These are phyloP conservation scores for Parastagonospora avenae DNA, from an alignment of 2,329 filamentous ascomycete genomes.

Conservation along the genomic window DNA sequence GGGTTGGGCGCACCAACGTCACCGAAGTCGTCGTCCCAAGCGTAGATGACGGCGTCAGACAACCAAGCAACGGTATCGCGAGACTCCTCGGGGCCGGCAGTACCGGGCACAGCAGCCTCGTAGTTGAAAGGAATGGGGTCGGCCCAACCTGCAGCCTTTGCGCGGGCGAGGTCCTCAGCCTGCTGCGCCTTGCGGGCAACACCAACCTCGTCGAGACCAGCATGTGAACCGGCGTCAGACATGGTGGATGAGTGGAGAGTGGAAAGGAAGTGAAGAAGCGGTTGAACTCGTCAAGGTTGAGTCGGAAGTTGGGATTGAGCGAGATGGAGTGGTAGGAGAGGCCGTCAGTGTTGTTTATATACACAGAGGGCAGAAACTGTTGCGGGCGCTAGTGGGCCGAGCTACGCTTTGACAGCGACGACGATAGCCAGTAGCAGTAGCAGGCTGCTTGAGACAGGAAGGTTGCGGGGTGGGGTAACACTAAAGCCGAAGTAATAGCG, in stretches of 20 bases:
- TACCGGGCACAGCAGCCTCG: conserved; percentile 35
- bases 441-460: conserved; percentile 1
- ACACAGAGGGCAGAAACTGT: conserved; percentile 11
- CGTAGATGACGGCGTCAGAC: conserved; percentile 70
- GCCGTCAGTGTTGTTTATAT: conserved; percentile 11
- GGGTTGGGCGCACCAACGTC: conserved; percentile 77
- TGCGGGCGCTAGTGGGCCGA: background rate
- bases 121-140: conserved; percentile 58
- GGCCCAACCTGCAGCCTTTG: conserved; percentile 54
- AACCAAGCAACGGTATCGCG: conserved; percentile 50
- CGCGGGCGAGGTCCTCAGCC: conserved; percentile 30
- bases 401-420: conserved; percentile 3
- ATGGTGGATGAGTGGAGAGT: conserved; percentile 13
- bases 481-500: conserved; percentile 6
- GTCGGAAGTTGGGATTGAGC: background rate
- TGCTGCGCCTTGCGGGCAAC: conserved; percentile 30
- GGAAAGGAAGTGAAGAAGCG: background rate
- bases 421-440: background rate
- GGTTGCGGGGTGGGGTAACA: conserved; percentile 3
- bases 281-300: background rate
- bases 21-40: conserved; percentile 84
- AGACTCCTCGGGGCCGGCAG: conserved; percentile 22
- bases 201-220: conserved; percentile 18
- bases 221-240: conserved; percentile 23
- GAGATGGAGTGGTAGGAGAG: background rate